Evolutionary conservation across 2,329 filamentous ascomycete genomes (phyloP), one percentile per base, ranked within the genome.

Genomic region (Diaporthe sp.): DNA sequence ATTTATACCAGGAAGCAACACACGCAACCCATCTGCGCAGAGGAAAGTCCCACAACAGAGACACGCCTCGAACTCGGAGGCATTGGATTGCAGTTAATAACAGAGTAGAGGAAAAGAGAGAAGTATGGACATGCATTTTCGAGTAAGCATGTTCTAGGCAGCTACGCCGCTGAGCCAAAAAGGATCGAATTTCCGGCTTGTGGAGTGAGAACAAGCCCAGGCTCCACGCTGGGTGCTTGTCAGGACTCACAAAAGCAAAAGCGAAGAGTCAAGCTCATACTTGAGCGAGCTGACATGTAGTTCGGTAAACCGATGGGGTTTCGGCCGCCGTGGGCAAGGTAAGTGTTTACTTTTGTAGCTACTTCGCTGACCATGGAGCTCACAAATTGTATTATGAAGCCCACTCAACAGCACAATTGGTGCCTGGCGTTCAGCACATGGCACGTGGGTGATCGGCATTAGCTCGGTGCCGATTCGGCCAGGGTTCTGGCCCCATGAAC

Each of bases 241-340:
- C 22, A 4, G 13, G 8, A n/a, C 3, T n/a, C 15, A 19, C 13
- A 22, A 37, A 39, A 9, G 4, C 46, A 37, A 68, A 68, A 68
- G 65, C 65, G 65, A 68, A 68, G 65, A 10, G 31, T 42, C 65
- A 53, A 13, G 19, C 65, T 68, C 65, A 53, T 68, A 17, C 65
- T 68, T 68, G 46, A 68, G 34, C 65, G 65, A 55, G 65, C 19
- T 34, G 42, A 34, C 61, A 58, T 57, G 13, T 8, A 19, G 5
- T 34, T 44, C 13, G 25, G 34, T n/a, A n/a, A n/a, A 19, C n/a
- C 28, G 46, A 42, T 25, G 13, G 22, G 9, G 4, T 28, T 25
- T 28, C 8, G 12, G 65, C 49, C 65, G 46, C 53, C 46, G 46
- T 53, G 65, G 65, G 65, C 65, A 68, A 68, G 65, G 46, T 68